Evolutionary conservation across 176 grass and related monocot genomes (phyloP).

Genomic region (Poa annua): DNA sequence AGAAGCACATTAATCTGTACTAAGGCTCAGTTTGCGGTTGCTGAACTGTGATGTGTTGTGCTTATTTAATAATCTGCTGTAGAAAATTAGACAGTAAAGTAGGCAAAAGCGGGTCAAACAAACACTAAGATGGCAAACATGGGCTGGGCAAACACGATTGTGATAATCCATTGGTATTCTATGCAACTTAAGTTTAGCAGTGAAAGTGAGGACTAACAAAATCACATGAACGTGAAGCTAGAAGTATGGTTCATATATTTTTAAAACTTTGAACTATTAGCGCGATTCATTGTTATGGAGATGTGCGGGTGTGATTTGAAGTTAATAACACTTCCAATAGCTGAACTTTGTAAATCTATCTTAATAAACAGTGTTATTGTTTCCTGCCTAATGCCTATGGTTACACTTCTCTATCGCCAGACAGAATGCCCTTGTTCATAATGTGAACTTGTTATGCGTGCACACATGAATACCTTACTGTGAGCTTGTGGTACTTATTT

Average conservation of each 20-base stretch:
- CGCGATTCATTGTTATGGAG: background rate
- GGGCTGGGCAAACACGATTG: background rate
- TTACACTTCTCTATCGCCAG: background rate
- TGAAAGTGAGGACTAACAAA: background rate
- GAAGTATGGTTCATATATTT: background rate
- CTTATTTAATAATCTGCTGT: background rate
- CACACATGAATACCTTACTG: background rate
- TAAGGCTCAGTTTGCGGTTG: background rate
- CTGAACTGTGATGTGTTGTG: background rate
- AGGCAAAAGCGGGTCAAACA: background rate
- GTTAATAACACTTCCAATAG: background rate
- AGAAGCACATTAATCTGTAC: background rate
- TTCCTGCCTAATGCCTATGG: background rate
- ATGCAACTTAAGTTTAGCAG: constrained; percentile 7
- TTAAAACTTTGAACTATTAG: background rate
- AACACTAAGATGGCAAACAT: background rate
- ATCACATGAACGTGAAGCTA: background rate
- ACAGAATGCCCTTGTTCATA: background rate
- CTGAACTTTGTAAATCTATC: constrained; percentile 26
- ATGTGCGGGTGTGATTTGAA: background rate
- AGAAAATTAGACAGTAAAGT: background rate
- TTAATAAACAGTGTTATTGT: constrained; percentile 23
- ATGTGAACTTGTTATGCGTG: background rate
- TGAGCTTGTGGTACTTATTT: background rate
- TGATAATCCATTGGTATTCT: background rate